Conservation (phyloP, 306 rosid species). For the Acacia melanoxylon region DNA sequence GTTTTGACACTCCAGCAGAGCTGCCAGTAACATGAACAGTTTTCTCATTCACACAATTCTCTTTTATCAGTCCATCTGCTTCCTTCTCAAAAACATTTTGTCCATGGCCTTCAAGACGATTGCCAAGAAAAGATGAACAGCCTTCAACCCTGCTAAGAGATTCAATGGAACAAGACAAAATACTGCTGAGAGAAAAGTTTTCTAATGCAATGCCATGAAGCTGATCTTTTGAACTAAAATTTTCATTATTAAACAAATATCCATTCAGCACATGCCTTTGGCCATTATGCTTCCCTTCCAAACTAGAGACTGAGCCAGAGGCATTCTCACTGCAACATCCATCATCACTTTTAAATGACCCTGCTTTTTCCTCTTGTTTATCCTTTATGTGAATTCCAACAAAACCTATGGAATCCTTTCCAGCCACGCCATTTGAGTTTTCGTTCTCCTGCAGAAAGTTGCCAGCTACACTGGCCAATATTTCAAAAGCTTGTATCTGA, state of each 20-base stretch:
- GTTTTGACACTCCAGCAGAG: slow-evolving; percentile 35
- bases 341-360: slow-evolving; percentile 34
- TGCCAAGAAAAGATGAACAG: slow-evolving; percentile 35
- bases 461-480: slow-evolving; percentile 73
- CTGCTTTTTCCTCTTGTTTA: slow-evolving; percentile 28
- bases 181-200: slow-evolving; percentile 23
- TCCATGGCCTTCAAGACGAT: slow-evolving; percentile 46
- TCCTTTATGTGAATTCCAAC: slow-evolving; percentile 22
- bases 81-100: slow-evolving; percentile 46
- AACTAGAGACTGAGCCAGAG: slow-evolving; percentile 25
- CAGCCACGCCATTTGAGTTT: slow-evolving; percentile 25
- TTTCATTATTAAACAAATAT: slow-evolving; percentile 27
- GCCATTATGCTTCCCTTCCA: slow-evolving; percentile 37
- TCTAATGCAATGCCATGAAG: slow-evolving; percentile 30
- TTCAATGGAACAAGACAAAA: slow-evolving; percentile 16
- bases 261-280: slow-evolving; percentile 43
- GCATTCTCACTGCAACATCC: slow-evolving; percentile 44
- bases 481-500: slow-evolving; percentile 64
- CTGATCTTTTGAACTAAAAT: slow-evolving; percentile 10
- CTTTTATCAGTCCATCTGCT: slow-evolving; percentile 31
- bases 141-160: slow-evolving; percentile 31
- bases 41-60: slow-evolving; percentile 33
- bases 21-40: slow-evolving; percentile 5
- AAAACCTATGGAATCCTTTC: slow-evolving; percentile 26
- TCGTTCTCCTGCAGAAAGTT: slow-evolving; percentile 54